Evolutionary conservation across 192 early-diverging fungal species (phyloP), one percentile per base, ranked within the genome.

Genomic region (Coemansia sp.): DNA sequence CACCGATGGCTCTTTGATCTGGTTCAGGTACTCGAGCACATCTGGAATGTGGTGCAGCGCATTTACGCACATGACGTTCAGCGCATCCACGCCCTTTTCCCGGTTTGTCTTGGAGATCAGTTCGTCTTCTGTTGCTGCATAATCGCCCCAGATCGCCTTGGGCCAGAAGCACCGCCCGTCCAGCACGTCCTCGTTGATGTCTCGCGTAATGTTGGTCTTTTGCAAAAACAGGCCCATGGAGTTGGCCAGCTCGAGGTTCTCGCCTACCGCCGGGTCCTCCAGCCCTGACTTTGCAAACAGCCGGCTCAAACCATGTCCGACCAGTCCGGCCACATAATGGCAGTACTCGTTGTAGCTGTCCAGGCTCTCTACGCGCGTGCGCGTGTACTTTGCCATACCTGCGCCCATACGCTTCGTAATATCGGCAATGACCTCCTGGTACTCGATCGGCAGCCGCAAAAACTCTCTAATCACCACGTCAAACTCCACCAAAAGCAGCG

Each of bases 171-270:
- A 84, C 56, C 97, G 82, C 2, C 91, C 91, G 42, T 98, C 93
- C 15, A 86, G 70, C 53, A 94, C 66, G 65, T 99, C 97, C 66
- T 95, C 93, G 64, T 90, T 76, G 68, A 90, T 97, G 76, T 99
- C 97, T 34, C 97, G 93, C 31, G 91, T 89, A 54, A 99, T 99
- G 73, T 99, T 99, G 37, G 90, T 89, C 84, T 98, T 98, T 87
- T 99, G 97, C 66, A 99, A 82, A 75, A 99, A 98, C 54, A 93
- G 83, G 28, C 97, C 97, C 95, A 99, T 98, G 38, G 89, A 87
- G 77, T 98, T 96, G 63, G 95, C 84, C 63, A 86, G 70, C 19
- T 72, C 76, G 23, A 71, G 82, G 10, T 78, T 66, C 23, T 84
- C 71, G n/a, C 80, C 71, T 14, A 88, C 59, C 5, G 66, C 28